Evolutionary conservation across 192 early-diverging fungal species (phyloP).

Genomic region (Mortierella claussenii): DNA sequence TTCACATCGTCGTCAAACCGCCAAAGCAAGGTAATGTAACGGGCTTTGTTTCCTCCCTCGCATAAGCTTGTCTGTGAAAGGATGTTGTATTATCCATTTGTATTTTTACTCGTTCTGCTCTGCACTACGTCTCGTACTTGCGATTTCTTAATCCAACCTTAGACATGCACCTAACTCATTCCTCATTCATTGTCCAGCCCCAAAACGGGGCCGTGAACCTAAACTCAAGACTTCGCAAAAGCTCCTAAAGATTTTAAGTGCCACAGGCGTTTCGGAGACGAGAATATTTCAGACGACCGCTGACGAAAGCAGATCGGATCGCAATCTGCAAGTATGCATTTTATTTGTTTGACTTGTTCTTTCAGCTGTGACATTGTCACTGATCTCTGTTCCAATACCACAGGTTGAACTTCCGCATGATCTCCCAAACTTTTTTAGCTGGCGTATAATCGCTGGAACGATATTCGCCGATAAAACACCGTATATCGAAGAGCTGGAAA

Average conservation of each 20-base stretch:
- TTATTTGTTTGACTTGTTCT: conserved; percentile 17
- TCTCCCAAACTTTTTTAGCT: conserved; percentile 35
- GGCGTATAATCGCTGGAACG: conserved; percentile 25
- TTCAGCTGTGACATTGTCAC: conserved; percentile 5
- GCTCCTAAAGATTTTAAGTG: conserved; percentile 16
- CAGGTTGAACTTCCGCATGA: conserved; percentile 27
- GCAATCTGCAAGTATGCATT: conserved; percentile 21
- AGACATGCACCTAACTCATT: too few relatives aligned
- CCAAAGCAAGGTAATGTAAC: neutral
- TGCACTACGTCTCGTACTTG: too few relatives aligned
- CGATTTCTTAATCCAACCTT: too few relatives aligned
- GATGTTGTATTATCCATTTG: too few relatives aligned
- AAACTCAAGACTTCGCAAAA: conserved; percentile 19
- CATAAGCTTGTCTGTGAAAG: too few relatives aligned
- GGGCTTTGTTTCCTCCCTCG: too few relatives aligned
- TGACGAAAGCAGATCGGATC: conserved; percentile 6
- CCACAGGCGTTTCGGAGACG: conserved; percentile 31
- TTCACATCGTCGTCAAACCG: neutral
- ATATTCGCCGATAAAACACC: conserved; percentile 49
- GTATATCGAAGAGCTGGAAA: conserved; percentile 48
- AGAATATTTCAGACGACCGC: conserved; percentile 46
- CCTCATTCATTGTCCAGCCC: conserved; percentile 13
- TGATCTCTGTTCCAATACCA: conserved; percentile 24
- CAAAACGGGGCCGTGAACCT: conserved; percentile 22
- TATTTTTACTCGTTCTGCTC: too few relatives aligned